These are phyloP conservation scores for Pseudogymnoascus sp. DNA, from an alignment of 2,329 filamentous ascomycete species.

Conservation along the genomic window DNA sequence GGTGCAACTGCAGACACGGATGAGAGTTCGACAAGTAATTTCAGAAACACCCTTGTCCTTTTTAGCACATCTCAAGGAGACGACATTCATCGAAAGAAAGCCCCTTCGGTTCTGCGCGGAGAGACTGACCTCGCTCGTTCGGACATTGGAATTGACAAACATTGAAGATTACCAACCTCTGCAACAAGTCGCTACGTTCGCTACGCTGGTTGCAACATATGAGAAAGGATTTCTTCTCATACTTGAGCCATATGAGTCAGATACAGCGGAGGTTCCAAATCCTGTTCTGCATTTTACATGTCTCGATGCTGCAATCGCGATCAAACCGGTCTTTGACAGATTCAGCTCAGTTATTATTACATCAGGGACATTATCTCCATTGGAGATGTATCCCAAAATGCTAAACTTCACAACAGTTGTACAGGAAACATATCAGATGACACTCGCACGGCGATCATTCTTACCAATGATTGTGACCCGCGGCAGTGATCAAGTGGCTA, in stretches of 20 bases:
- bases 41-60: constrained; percentile 96
- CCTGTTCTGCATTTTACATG: constrained; percentile 97
- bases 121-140: constrained; percentile 84
- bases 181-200: constrained; percentile 96
- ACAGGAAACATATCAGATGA: constrained; percentile 97
- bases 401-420: constrained; percentile 87
- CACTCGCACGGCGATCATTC: constrained; percentile 87
- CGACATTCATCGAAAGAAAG: constrained; percentile 97
- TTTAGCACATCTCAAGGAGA: constrained; percentile 82
- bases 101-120: constrained; percentile 92
- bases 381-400: constrained; percentile 99
- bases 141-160: constrained; percentile 91
- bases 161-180: constrained; percentile 97
- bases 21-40: constrained; percentile 97
- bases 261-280: constrained; percentile 90
- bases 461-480: constrained; percentile 95
- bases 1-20: constrained; percentile 61
- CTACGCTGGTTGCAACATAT: constrained; percentile 91
- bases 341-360: constrained; percentile 99
- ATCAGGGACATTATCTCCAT: constrained; percentile 89
- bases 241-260: constrained; percentile 93
- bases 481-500: constrained; percentile 86
- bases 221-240: constrained; percentile 95
- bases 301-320: constrained; percentile 93
- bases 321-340: constrained; percentile 93